Percentiles rank a stretch among this genome's conserved stretches.
Evolutionary conservation across 2,329 filamentous ascomycete species (phyloP).

Genomic region (Sporothrix pseudoabietina): DNA sequence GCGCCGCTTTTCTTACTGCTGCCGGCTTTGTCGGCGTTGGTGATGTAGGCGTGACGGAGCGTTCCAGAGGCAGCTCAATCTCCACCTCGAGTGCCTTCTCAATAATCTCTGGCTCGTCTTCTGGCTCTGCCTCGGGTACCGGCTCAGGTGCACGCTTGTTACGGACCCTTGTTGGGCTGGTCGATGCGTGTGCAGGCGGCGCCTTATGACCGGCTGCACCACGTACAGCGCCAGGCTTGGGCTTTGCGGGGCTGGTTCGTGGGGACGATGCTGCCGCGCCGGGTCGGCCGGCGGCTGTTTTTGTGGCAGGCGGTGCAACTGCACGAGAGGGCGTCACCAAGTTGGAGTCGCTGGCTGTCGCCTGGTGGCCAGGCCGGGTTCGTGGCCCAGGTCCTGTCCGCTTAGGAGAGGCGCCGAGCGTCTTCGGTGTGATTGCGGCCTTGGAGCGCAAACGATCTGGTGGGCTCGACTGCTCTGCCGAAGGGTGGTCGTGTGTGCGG

Average conservation of each 20-base stretch:
- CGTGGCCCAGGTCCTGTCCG: constrained; percentile 49
- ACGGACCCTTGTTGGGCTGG: constrained; percentile 23
- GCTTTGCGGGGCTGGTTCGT: constrained; percentile 43
- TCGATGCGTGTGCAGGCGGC: constrained; percentile 3
- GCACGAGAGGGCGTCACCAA: constrained; percentile 50
- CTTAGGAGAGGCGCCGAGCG: constrained; percentile 57
- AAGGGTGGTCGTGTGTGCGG: constrained; percentile 52
- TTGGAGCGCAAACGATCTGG: constrained; percentile 50
- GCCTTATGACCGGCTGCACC: constrained; percentile 17
- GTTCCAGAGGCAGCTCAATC: not conserved
- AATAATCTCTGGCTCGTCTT: not conserved
- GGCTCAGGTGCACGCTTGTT: not conserved
- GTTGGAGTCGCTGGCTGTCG: constrained; percentile 56
- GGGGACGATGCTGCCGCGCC: constrained; percentile 25
- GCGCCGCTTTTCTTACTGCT: not conserved
- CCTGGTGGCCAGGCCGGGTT: constrained; percentile 49
- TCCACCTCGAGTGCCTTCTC: not conserved
- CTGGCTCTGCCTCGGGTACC: not conserved
- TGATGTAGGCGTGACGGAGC: constrained; percentile 25
- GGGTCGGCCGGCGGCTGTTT: constrained; percentile 33
- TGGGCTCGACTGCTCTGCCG: constrained; percentile 51
- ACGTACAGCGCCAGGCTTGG: constrained; percentile 30
- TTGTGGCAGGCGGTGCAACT: constrained; percentile 33
- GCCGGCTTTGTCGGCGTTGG: constrained; percentile 23
- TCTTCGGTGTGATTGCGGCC: constrained; percentile 51